Evolutionary conservation across 345 rosid genomes (phyloP), one percentile per base, ranked within the genome.

Genomic region (Populus alba): DNA sequence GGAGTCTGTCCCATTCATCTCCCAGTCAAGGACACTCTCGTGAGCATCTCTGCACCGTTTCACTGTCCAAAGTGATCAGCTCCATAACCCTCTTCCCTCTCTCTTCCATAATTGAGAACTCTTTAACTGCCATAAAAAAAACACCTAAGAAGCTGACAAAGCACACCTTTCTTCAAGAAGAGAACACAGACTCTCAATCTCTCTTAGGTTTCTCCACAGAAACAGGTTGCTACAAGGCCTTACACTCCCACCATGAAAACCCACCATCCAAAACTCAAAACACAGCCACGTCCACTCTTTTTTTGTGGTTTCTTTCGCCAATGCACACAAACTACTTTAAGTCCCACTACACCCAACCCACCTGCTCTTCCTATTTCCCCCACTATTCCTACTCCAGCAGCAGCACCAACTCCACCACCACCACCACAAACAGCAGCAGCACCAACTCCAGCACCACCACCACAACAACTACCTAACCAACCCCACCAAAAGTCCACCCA

Each of bases 241-340:
- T 62, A 43, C 27, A 66, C 12, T 51, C 17, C 39, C 68, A 65
- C 80, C 81, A 87, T 87, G 94, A 89, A 79, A 85, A 76, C 87
- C 55, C 89, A 88, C 51, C 89, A 86, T 45, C 90, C 86, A 0
- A 94, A 91, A 78, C 86, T 89, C 35, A 92, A 92, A 86, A 86
- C 92, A 47, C 94, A 85, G 2, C 89, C 87, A 22, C 88, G 94
- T 35, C 91, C 92, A 1, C 87, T 94, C 83, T 91, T 91, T 85
- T 91, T 97, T 0, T 94, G 97, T 7, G 87, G 92, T 73, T 90
- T 94, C 90, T 94, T 92, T 78, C 89, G 97, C 76, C 91, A 94
- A 72, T 92, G 97, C 77, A 83, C 98, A 49, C 92, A 91, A 13
- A 82, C 91, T 16, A 75, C 77, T 22, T 85, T 81, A 79, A 87